Evolutionary conservation across 768 basidiomycete species (phyloP).

Genomic region (Vishniacozyma victoriae): DNA sequence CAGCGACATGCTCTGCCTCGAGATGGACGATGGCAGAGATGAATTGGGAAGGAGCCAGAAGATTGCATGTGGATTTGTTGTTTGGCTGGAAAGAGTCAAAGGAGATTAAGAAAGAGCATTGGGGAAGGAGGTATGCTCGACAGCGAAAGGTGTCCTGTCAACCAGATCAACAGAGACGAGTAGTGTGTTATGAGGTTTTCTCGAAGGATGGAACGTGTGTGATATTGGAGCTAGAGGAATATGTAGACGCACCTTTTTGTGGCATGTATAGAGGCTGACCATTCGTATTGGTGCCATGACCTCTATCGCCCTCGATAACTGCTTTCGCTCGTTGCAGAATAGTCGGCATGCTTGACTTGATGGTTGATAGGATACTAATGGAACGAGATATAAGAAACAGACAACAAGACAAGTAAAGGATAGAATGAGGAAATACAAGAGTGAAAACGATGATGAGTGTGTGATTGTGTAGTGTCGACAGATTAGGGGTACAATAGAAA

Average conservation of each 20-base stretch:
- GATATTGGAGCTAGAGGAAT: neutral
- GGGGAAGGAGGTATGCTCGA: neutral
- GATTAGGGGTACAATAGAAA: too few species aligned
- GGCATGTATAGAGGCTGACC: neutral
- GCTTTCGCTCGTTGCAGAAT: neutral
- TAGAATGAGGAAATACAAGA: too few species aligned
- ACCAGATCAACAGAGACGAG: too few species aligned
- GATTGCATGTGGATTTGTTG: neutral
- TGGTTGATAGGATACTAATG: too few species aligned
- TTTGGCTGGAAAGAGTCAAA: neutral
- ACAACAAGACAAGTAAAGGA: too few species aligned
- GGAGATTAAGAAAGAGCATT: neutral
- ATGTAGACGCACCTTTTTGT: neutral
- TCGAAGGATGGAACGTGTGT: neutral
- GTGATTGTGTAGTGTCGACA: too few species aligned
- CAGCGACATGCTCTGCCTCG: conserved; percentile 24
- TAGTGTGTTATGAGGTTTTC: neutral
- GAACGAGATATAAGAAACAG: too few species aligned
- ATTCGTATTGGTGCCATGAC: neutral
- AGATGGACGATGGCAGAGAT: neutral
- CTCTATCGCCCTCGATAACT: neutral
- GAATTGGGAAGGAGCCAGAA: neutral
- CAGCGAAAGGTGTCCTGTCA: too few species aligned
- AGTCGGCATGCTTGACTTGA: too few species aligned
- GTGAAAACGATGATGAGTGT: too few species aligned